A percentile compares a stretch with the other conserved stretches of the same genome.
These are phyloP conservation scores for Favolaschia claudopus DNA, from an alignment of 768 basidiomycete species.

Conservation along the genomic window DNA sequence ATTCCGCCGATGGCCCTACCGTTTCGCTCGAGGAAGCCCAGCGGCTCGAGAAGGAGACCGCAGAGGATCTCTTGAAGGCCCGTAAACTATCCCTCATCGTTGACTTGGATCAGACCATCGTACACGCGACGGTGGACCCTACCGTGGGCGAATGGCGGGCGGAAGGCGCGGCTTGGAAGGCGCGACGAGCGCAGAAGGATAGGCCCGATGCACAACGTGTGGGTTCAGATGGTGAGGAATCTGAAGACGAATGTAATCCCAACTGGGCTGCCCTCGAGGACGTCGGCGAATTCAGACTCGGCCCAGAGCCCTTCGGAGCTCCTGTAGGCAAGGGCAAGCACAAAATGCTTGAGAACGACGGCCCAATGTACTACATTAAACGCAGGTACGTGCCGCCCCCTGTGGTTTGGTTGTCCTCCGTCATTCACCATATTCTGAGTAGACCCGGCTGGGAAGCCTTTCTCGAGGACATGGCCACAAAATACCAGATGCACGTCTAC, in stretches of 20 bases:
- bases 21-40: constrained; percentile 94
- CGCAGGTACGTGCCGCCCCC: constrained; percentile 91
- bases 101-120: constrained; percentile 98
- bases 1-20: constrained; percentile 89
- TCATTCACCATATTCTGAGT: constrained; percentile 22
- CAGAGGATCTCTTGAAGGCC: constrained; percentile 74
- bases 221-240: constrained; percentile 50
- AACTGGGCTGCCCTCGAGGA: constrained; percentile 94
- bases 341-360: constrained; percentile 74
- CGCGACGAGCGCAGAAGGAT: constrained; percentile 52
- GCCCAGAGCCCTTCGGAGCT: constrained; percentile 74
- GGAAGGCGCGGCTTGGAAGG: constrained; percentile 85
- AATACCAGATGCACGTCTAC: constrained; percentile 99
- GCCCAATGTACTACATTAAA: constrained; percentile 97
- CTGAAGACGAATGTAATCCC: constrained; percentile 79
- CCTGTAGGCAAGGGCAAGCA: constrained; percentile 62
- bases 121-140: constrained; percentile 98
- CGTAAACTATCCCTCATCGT: constrained; percentile 94
- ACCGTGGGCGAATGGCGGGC: constrained; percentile 97
- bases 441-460: constrained; percentile 89
- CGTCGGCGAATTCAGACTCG: constrained; percentile 87
- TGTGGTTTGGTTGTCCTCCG: constrained; percentile 4
- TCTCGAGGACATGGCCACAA: constrained; percentile 69
- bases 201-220: constrained; percentile 36
- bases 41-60: constrained; percentile 84